These are phyloP conservation scores for Aspergillus coremiiformis DNA, from an alignment of 495 filamentous ascomycete species.

Conservation along the genomic window DNA sequence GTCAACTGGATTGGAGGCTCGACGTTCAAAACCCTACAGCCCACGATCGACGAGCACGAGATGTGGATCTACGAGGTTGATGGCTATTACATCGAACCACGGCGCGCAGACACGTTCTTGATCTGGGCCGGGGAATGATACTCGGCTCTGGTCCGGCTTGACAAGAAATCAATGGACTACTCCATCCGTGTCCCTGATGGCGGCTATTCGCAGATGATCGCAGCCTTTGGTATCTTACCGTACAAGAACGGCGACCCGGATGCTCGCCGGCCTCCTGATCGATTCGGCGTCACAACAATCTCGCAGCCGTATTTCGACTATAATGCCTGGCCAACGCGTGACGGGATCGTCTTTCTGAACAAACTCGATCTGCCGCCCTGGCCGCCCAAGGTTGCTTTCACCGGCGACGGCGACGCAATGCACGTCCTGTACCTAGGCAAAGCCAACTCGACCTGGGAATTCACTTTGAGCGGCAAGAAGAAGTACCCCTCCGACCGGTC, in stretches of 20 bases:
- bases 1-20: slow-evolving; percentile 26
- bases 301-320: slow-evolving; percentile 26
- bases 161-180: slow-evolving; percentile 29
- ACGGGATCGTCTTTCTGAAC: no score
- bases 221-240: slow-evolving; percentile 23
- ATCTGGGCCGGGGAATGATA: slow-evolving; percentile 29
- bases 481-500: slow-evolving; percentile 24
- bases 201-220: slow-evolving; percentile 30
- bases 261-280: slow-evolving; percentile 15
- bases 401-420: slow-evolving; percentile 33
- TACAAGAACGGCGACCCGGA: slow-evolving; percentile 19
- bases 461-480: slow-evolving; percentile 38
- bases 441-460: slow-evolving; percentile 36
- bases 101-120: slow-evolving; percentile 26
- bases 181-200: slow-evolving; percentile 30
- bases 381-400: slow-evolving; percentile 30
- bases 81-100: slow-evolving; percentile 33
- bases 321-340: no score
- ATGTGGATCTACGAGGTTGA: slow-evolving; percentile 40
- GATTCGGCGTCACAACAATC: slow-evolving; percentile 39
- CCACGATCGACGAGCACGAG: slow-evolving; percentile 36
- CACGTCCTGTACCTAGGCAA: slow-evolving; percentile 30
- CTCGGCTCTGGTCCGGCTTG: slow-evolving; percentile 32
- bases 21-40: slow-evolving; percentile 16
- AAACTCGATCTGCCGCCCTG: slow-evolving; percentile 35